phyloP scores from a whole-genome alignment of 257 asterid genomes.

The Capsicum pubescens region DNA sequence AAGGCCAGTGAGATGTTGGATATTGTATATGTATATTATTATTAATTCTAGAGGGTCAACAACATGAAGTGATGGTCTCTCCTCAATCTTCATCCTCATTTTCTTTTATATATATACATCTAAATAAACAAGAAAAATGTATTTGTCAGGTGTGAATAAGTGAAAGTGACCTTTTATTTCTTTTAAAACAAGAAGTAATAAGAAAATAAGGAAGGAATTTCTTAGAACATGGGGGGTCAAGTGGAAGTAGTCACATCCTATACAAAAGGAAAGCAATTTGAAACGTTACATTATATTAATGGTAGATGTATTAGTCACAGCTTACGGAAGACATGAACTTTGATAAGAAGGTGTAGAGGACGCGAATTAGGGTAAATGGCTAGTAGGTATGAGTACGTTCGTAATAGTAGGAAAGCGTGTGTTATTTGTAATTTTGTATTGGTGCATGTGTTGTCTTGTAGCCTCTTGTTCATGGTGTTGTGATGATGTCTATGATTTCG shows the following conservation, averaged over 20 bases:
- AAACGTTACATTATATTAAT: not conserved
- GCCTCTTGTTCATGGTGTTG: too few species aligned
- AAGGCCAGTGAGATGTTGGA: constrained; percentile 25
- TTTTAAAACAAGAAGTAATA: not conserved
- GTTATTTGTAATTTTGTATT: too few species aligned
- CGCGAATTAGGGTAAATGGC: too few species aligned
- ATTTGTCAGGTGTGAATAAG: constrained; percentile 29
- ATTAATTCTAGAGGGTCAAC: not conserved
- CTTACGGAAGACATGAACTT: too few species aligned
- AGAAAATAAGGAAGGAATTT: not conserved
- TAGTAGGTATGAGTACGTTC: too few species aligned
- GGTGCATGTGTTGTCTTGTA: too few species aligned
- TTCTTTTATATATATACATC: not conserved
- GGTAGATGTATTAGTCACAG: too few species aligned
- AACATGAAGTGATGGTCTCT: constrained; percentile 39
- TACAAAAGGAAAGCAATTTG: constrained; percentile 25
- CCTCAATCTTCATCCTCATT: not conserved
- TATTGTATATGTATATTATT: not conserved
- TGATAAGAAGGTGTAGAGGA: too few species aligned
- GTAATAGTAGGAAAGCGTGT: too few species aligned
- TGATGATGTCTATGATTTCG: too few species aligned
- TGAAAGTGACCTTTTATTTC: constrained; percentile 25
- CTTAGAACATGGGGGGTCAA: constrained; percentile 28
- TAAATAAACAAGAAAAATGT: not conserved
- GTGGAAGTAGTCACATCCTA: constrained; percentile 33